Base-by-base conservation (phyloP, 2,329 filamentous ascomycete species). In the Aureobasidium sp. region DNA sequence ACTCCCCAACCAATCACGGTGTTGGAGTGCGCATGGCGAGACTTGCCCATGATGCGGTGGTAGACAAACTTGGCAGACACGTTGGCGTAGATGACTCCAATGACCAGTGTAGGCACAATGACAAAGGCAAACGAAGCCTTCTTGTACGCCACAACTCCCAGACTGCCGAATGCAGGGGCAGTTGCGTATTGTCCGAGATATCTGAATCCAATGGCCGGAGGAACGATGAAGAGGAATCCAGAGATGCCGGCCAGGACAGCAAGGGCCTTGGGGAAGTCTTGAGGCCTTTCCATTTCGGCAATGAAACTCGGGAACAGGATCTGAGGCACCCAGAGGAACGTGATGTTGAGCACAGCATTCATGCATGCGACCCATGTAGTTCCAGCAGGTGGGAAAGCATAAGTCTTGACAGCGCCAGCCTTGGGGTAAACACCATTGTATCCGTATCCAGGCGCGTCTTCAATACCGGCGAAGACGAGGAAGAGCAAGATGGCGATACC, bases 271-370 rank as follows among this genome's bases (percentile, higher is more conserved):
- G 79, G 78, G 69, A 81, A 81, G 68, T 81, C 79, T 52, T 80
- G 75, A 1, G 79, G 79, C 14, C 68, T 69, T 63, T 80, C 75
- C 78, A 80, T 80, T 64, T 81, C 79, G 36, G 78, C 67, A 69
- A 81, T 80, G 69, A 81, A 81, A 15, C 76, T 78, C 1, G 79
- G 79, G 68, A 81, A 80, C 29, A 81, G 74, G 62, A 80, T 80
- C 63, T 81, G 79, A 1, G 79, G 78, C 0, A 80, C 77, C 78
- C 78, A 80, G 49, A 80, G 71, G 67, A 80, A 80, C 17, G 77
- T 79, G 64, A 79, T 78, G 65, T 79, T 80, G 14, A 80, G 66
- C 0, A 53, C 17, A 1, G 79, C 79, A 59, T 81, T 81, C 75
- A 80, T 77, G 67, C 76, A 78, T 0, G 68, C 72, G 8, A 81